Conservation (phyloP, 106 monocot species). For the Narthecium ossifragum region DNA sequence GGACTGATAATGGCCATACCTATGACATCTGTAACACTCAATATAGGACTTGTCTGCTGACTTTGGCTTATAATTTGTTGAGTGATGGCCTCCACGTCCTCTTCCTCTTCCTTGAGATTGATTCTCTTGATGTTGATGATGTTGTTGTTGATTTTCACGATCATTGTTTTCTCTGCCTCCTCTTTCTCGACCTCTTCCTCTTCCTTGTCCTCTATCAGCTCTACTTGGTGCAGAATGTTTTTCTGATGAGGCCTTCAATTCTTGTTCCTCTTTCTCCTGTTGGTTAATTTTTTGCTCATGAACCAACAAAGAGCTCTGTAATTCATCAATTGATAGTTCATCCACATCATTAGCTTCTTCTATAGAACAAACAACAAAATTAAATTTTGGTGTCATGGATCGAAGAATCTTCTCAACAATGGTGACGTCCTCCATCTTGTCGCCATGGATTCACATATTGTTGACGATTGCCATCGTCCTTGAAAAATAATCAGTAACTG, state of each 20-base stretch:
- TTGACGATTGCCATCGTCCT: slow-evolving; percentile 11
- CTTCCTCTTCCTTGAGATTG: slow-evolving; percentile 4
- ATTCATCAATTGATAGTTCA: slow-evolving; percentile 18
- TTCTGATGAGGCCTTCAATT: background rate
- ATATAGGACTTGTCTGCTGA: slow-evolving; percentile 4
- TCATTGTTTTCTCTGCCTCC: slow-evolving; percentile 1
- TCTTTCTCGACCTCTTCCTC: too few species aligned
- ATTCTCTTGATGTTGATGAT: slow-evolving; percentile 3
- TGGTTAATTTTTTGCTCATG: slow-evolving; percentile 17
- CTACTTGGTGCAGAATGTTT: background rate
- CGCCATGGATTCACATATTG: slow-evolving; percentile 10
- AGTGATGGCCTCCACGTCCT: slow-evolving; percentile 9
- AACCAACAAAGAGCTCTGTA: slow-evolving; percentile 19
- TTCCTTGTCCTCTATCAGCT: slow-evolving; percentile 1
- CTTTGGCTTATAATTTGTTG: slow-evolving; percentile 4
- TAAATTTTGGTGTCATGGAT: slow-evolving; percentile 12
- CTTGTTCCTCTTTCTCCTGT: slow-evolving; percentile 5
- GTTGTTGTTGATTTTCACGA: slow-evolving; percentile 5
- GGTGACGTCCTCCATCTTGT: slow-evolving; percentile 11
- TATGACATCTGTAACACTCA: slow-evolving; percentile 4
- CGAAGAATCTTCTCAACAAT: slow-evolving; percentile 19
- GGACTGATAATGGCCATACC: slow-evolving; percentile 8
- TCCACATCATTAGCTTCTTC: slow-evolving; percentile 23
- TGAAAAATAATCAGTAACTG: slow-evolving; percentile 5
- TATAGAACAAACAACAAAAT: slow-evolving; percentile 19